Base-by-base conservation (phyloP, 495 filamentous ascomycete species). In the Darksidea phi region DNA sequence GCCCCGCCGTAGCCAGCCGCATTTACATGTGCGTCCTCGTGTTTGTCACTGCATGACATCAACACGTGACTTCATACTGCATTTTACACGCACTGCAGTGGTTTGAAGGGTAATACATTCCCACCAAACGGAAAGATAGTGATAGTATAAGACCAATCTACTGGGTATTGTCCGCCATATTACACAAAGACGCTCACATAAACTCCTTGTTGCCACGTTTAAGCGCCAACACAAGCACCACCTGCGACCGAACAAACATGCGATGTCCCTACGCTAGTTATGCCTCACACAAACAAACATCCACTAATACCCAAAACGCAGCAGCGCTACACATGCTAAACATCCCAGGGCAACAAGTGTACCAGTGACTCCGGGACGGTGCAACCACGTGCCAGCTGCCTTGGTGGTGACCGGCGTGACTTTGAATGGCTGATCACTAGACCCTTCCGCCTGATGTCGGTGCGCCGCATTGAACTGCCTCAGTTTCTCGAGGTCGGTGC, bases 331-430 rank as follows among this genome's bases (percentile, higher is more conserved):
- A 36, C 54, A 59, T 18, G 50, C 62, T 32, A 69, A 41, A 32
- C 52, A 65, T 23, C 62, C 62, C 25, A 66, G 42, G 1, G 45
- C 58, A 13, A 69, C 24, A 8, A 57, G 51, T 17, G 43, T 53
- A 8, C 57, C 58, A 23, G 62, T 59, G 43, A 69, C 48, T 28
- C 62, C 62, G 10, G 62, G 66, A 21, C 56, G 63, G 17, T 28
- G 37, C 8, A 51, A 24, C 64, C 64, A 67, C 25, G 25, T 48
- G 48, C 54, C 49, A 24, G 24, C 37, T 2, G 32, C 8, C 61
- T 49, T 15, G 7, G 10, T 26, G 18, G 41, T 49, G 18, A 24
- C 53, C 12, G 36, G 43, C 47, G 17, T 47, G 25, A 45, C 43
- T 1, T 0, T 11, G 15, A 6, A 26, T 24, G 6, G 43, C 26